Conservation (phyloP, 805 yeast species). For the Peterozyma toletana region DNA sequence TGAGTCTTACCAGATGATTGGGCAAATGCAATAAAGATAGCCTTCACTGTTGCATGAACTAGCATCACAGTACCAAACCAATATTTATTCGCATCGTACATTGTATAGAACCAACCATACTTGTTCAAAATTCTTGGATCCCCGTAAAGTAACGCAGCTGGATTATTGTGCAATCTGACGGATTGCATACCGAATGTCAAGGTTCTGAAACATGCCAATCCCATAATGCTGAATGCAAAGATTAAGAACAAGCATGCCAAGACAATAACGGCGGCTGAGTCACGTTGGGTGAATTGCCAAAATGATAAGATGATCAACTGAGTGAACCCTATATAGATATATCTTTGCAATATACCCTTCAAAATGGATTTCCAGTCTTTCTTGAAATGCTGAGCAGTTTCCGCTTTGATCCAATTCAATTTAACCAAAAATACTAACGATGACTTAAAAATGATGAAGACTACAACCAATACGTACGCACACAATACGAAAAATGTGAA, state of each 20-base stretch:
- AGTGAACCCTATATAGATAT: constrained; percentile 78
- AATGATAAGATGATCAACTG: constrained; percentile 72
- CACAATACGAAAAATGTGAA: constrained; percentile 78
- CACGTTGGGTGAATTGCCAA: constrained; percentile 79
- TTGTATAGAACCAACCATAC: constrained; percentile 85
- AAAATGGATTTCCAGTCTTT: constrained; percentile 50
- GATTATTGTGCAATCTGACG: constrained; percentile 54
- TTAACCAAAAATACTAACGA: constrained; percentile 39
- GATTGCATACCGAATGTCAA: constrained; percentile 57
- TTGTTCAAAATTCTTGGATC: constrained; percentile 64
- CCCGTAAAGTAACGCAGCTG: constrained; percentile 85
- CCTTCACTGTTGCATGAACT: constrained; percentile 55
- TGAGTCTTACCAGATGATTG: constrained; percentile 81
- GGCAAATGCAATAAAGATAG: constrained; percentile 68
- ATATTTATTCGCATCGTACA: constrained; percentile 74
- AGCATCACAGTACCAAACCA: constrained; percentile 75
- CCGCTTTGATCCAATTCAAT: constrained; percentile 41
- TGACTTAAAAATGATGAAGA: constrained; percentile 49
- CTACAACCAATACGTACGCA: constrained; percentile 62
- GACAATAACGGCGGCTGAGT: constrained; percentile 85
- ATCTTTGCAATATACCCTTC: constrained; percentile 75
- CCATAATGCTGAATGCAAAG: constrained; percentile 51
- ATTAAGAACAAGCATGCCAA: constrained; percentile 68
- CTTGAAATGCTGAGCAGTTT: constrained; percentile 42
- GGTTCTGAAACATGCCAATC: constrained; percentile 63